Base-by-base conservation (phyloP, 2,329 filamentous ascomycete genomes). In the Colletotrichum echinochloae region DNA sequence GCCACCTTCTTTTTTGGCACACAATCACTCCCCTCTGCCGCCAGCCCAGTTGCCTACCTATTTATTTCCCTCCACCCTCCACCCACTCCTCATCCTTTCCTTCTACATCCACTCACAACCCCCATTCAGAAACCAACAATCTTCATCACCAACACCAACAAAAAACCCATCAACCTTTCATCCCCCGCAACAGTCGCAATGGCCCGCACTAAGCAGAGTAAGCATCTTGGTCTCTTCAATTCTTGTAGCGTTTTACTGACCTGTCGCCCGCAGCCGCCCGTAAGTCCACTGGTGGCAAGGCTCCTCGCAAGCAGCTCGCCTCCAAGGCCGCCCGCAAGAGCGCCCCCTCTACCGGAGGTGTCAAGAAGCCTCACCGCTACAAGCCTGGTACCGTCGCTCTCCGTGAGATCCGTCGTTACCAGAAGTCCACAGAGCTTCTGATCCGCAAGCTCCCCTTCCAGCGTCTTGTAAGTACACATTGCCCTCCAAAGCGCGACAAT, bases 261-360 rank as follows among this genome's bases (percentile, higher is more conserved):
- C 35, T 0, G 0, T 20, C 1, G 5, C 18, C 23, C 11, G 33
- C 55, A 73, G 72, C 72, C 78, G 89, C 89, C 79, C 88, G 90
- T 81, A 91, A 97, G 89, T 92, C 90, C 83, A 92, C 90, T 79
- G 90, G 90, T 90, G 90, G 90, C 88, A 92, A 92, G 88, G 90
- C 90, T 77, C 90, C 90, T 74, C 89, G 90, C 86, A 99, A 99
- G 94, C 95, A 98, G 91, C 94, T 98, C 81, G 95, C 95, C 79
- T 97, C 95, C 89, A 98, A 98, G 93, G 96, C 95, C 77, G 95
- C 96, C 80, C 95, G 96, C 88, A 99, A 99, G 92, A 94, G 92
- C 79, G 95, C 96, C 73, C 96, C 96, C 78, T 97, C 94, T 74
- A 98, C 96, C 83, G 96, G 95, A 80, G 93, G 93, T 91, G 93